Conservation (phyloP, 2,329 filamentous ascomycete species). For the Aureobasidium musti region DNA sequence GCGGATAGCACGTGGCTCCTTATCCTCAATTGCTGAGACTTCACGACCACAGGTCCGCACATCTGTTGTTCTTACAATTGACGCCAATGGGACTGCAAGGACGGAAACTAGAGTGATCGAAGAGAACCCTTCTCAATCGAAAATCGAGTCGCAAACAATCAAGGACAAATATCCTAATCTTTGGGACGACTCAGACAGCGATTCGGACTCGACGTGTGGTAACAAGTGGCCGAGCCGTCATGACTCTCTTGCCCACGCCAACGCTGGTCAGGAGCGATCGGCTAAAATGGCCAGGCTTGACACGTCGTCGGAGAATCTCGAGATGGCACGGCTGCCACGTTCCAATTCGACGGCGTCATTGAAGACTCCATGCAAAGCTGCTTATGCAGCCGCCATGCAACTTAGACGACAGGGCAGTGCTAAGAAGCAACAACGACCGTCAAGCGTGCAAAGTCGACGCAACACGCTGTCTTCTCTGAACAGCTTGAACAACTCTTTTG, state of each 20-base stretch:
- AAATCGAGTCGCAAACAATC: constrained; percentile 44
- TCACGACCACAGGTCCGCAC: constrained; percentile 44
- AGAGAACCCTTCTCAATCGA: constrained; percentile 42
- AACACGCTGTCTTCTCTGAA: constrained; percentile 31
- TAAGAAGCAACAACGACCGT: constrained; percentile 30
- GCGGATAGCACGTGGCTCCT: constrained; percentile 40
- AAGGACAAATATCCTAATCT: constrained; percentile 49
- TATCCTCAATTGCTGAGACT: constrained; percentile 51
- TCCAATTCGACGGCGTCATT: constrained; percentile 40
- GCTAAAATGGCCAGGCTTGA: constrained; percentile 40
- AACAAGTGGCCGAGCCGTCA: constrained; percentile 36
- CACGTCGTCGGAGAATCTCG: constrained; percentile 41
- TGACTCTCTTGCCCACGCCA: constrained; percentile 39
- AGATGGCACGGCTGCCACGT: constrained; percentile 40
- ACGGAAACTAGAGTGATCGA: constrained; percentile 48
- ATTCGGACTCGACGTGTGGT: constrained; percentile 39
- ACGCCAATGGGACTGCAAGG: constrained; percentile 51
- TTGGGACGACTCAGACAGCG: constrained; percentile 47
- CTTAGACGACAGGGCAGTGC: constrained; percentile 41
- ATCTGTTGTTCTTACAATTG: constrained; percentile 49
- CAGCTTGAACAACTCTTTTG: constrained; percentile 32
- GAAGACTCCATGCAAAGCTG: constrained; percentile 41
- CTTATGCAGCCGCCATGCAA: constrained; percentile 40
- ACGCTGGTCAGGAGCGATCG: constrained; percentile 36
- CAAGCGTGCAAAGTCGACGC: constrained; percentile 30